Base-by-base conservation (phyloP, 495 filamentous ascomycete genomes). In the Lepidopterella palustris region DNA sequence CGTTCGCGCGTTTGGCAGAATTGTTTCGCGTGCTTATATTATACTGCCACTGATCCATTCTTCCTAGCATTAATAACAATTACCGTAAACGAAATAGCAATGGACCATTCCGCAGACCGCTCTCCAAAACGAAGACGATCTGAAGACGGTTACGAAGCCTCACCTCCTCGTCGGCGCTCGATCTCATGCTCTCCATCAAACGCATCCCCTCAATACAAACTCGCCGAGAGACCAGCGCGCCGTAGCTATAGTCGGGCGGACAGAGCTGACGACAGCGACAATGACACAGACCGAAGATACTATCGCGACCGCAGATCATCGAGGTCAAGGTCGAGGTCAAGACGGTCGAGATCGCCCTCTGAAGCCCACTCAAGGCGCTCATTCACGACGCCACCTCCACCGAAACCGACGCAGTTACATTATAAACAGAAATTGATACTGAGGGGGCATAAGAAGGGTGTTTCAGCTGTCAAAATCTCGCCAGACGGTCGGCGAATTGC, bases 401-500 rank as follows among this genome's bases (percentile, higher is more conserved):
- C 18, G 29, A 78, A 79, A 64, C 78, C 78, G 4, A 74, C 76
- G 11, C 62, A 64, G 21, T 57, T 88, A 45, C 75, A 82, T 55
- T 89, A 88, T 70, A 78, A 72, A 53, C 78, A 80, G 49, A 81
- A 81, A 58, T 80, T 84, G 70, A 76, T 85, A 4, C 79, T 97
- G 5, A 77, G 73, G 24, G 91, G 90, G 5, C 93, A 98, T 73
- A 74, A 80, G 35, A 81, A 82, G 31, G 88, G 86, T 54, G 83
- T 98, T 11, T 84, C 91, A n/a, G 82, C 87, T 21, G 92, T 96
- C 25, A 85, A 87, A 66, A 93, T 95, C 74, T 96, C 90, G 1
- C 93, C 92, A 10, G 87, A 95, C 74, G 88, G 90, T 13, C 79
- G 79, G 39, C 91, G 87, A 85, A 89, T 98, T 63, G 93, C 93